These are phyloP conservation scores for Colletotrichum sp. DNA, from an alignment of 2,329 filamentous ascomycete genomes.

Conservation along the genomic window DNA sequence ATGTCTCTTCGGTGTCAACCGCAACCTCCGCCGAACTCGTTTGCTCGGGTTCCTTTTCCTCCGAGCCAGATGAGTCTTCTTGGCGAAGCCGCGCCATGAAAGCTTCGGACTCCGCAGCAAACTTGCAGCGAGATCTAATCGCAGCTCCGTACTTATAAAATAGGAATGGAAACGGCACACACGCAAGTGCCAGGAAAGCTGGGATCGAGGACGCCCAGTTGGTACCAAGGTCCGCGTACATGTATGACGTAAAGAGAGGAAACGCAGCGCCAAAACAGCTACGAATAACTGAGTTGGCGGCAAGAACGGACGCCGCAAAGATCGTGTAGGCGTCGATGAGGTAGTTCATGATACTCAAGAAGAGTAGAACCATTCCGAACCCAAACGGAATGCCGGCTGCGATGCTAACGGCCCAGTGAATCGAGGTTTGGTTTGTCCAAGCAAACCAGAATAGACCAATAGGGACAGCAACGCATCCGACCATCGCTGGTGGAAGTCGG, in stretches of 20 bases:
- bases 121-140: slow-evolving; percentile 61
- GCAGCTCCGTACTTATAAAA: slow-evolving; percentile 73
- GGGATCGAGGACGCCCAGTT: slow-evolving; percentile 79
- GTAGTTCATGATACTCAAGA: slow-evolving; percentile 59
- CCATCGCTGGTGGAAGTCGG: slow-evolving; percentile 56
- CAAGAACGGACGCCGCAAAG: slow-evolving; percentile 77
- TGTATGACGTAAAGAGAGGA: slow-evolving; percentile 70
- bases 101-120: slow-evolving; percentile 61
- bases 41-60: neutral
- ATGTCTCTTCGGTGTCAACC: neutral
- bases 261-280: slow-evolving; percentile 76
- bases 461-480: slow-evolving; percentile 59
- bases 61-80: neutral
- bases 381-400: slow-evolving; percentile 37
- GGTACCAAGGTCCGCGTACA: slow-evolving; percentile 66
- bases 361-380: slow-evolving; percentile 53
- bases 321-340: slow-evolving; percentile 67
- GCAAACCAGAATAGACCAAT: slow-evolving; percentile 63
- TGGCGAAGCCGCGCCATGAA: slow-evolving; percentile 55
- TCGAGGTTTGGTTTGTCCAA: slow-evolving; percentile 54
- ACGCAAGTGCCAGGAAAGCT: slow-evolving; percentile 74
- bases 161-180: slow-evolving; percentile 75
- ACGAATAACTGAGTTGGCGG: slow-evolving; percentile 74
- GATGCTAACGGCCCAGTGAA: slow-evolving; percentile 55
- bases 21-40: slow-evolving; percentile 16